These are phyloP conservation scores for Acanthamoeba sp. DNA, from an alignment of 208 protist species.

Conservation along the genomic window DNA sequence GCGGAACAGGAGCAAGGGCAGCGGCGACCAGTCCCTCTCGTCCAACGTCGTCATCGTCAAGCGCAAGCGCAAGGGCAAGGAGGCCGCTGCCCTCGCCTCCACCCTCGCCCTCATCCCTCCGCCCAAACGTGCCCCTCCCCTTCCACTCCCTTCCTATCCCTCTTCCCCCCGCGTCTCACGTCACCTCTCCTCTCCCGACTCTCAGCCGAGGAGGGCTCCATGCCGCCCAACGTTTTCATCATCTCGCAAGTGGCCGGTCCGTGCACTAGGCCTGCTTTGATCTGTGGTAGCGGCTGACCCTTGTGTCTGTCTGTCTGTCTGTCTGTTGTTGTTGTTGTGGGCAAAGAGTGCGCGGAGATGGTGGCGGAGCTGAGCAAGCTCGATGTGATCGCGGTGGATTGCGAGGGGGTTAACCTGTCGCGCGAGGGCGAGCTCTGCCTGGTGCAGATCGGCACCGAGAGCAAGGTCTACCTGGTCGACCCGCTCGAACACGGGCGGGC, in stretches of 20 bases:
- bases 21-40: not conserved
- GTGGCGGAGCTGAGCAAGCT: slow-evolving; percentile 13
- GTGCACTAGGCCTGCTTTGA: not conserved
- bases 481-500: slow-evolving; percentile 27
- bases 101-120: slow-evolving; percentile 15
- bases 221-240: slow-evolving; percentile 14
- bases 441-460: slow-evolving; percentile 16
- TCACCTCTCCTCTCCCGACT: no score
- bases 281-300: not conserved
- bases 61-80: slow-evolving; percentile 24
- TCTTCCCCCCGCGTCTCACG: no score
- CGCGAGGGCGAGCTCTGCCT: slow-evolving; percentile 28
- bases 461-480: slow-evolving; percentile 51
- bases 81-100: slow-evolving; percentile 12
- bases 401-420: slow-evolving; percentile 44
- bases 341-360: not conserved
- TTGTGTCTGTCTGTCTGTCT: not conserved
- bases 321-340: not conserved
- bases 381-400: slow-evolving; percentile 38
- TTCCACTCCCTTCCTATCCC: not conserved
- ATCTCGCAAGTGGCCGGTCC: not conserved
- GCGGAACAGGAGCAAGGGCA: slow-evolving; percentile 1
- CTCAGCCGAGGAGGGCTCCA: not conserved
- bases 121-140: not conserved
- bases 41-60: not conserved